phyloP scores from a whole-genome alignment of 1,284 basidiomycete genomes.

The Cystobasidiaceae sp. region DNA sequence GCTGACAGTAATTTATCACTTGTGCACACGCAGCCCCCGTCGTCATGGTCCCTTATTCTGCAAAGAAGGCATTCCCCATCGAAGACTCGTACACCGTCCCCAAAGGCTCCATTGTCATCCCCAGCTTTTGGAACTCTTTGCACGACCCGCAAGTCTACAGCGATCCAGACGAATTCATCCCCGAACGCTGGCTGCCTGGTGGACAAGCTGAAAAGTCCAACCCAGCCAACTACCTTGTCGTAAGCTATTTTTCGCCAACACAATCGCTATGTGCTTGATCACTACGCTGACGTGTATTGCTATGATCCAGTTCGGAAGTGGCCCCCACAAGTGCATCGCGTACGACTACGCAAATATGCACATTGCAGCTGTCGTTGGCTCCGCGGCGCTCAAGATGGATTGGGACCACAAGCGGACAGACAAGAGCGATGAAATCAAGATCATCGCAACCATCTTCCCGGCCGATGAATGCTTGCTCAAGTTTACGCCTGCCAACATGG shows the following conservation, averaged over 20 bases:
- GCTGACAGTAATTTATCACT: too few relatives aligned
- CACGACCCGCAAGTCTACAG: slow-evolving; percentile 87
- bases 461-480: slow-evolving; percentile 82
- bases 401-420: slow-evolving; percentile 83
- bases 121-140: slow-evolving; percentile 80
- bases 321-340: slow-evolving; percentile 65
- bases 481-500: slow-evolving; percentile 51
- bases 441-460: slow-evolving; percentile 66
- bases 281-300: slow-evolving; percentile 64
- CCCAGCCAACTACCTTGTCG: slow-evolving; percentile 93
- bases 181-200: slow-evolving; percentile 90
- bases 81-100: slow-evolving; percentile 85
- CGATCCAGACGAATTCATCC: slow-evolving; percentile 73
- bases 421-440: slow-evolving; percentile 65
- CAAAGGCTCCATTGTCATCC: slow-evolving; percentile 87
- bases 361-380: slow-evolving; percentile 77
- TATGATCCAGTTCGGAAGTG: slow-evolving; percentile 27
- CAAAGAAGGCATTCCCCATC: slow-evolving; percentile 86
- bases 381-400: slow-evolving; percentile 74
- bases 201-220: slow-evolving; percentile 62
- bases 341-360: slow-evolving; percentile 90
- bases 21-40: slow-evolving; percentile 46
- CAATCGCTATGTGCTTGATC: not conserved
- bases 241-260: slow-evolving; percentile 58
- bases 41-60: slow-evolving; percentile 80